These are phyloP conservation scores for Phytophthora tubulina DNA, from an alignment of 352 stramenopile species.

Conservation along the genomic window DNA sequence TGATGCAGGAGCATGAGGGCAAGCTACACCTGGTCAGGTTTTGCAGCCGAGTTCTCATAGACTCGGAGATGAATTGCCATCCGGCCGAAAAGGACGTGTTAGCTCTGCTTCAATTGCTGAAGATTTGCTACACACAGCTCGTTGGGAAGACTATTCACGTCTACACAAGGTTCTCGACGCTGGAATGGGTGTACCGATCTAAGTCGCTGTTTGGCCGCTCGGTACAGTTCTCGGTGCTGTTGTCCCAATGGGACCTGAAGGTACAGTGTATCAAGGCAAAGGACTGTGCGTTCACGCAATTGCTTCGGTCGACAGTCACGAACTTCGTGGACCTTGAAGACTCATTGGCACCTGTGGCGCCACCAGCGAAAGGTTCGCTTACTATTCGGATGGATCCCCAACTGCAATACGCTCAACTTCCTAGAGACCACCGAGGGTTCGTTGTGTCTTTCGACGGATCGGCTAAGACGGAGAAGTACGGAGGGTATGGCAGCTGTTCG, in stretches of 20 bases:
- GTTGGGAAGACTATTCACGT: background rate
- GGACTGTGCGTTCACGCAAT: slow-evolving; percentile 4
- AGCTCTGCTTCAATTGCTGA: slow-evolving; percentile 10
- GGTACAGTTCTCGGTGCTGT: slow-evolving; percentile 22
- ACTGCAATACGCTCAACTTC: background rate
- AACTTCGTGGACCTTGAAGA: slow-evolving; percentile 18
- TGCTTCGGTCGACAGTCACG: slow-evolving; percentile 17
- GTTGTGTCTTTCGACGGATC: slow-evolving; percentile 37
- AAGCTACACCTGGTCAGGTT: slow-evolving; percentile 24
- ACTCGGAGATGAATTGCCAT: slow-evolving; percentile 26
- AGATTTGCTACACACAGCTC: slow-evolving; percentile 12
- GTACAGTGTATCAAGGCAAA: background rate
- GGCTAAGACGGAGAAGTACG: slow-evolving; percentile 22
- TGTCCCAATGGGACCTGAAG: slow-evolving; percentile 20
- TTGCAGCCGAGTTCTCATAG: slow-evolving; percentile 7
- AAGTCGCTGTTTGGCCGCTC: slow-evolving; percentile 20
- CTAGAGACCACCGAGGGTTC: background rate
- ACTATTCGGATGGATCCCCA: background rate
- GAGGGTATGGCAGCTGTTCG: slow-evolving; percentile 13
- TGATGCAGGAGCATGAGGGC: slow-evolving; percentile 22
- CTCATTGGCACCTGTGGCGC: background rate
- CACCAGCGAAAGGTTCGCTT: background rate
- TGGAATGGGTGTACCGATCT: slow-evolving; percentile 30
- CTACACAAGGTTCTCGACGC: slow-evolving; percentile 31
- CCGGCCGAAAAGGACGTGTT: slow-evolving; percentile 28